Conservation (phyloP, 1,139 yeast genomes). For the Entelexis paramagnoliae region DNA sequence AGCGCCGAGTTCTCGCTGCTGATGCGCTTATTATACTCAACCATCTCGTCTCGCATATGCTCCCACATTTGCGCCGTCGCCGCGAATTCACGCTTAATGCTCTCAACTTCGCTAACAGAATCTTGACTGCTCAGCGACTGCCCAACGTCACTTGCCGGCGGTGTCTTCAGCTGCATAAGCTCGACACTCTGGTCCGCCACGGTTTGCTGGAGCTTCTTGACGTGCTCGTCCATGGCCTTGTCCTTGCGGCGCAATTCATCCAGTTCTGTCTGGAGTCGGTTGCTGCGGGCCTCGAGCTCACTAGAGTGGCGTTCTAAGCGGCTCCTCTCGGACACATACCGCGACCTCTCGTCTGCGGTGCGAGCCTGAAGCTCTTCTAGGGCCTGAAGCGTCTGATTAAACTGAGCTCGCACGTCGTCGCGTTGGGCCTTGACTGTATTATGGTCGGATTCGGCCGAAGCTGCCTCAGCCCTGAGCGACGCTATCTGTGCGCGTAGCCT, state of each 20-base stretch:
- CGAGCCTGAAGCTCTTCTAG: neutral
- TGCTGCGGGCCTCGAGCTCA: constrained; percentile 1
- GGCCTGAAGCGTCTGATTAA: neutral
- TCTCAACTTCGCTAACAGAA: neutral
- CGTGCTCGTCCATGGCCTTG: neutral
- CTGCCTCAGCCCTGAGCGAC: neutral
- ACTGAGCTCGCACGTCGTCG: neutral
- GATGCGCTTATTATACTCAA: neutral
- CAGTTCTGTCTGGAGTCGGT: neutral
- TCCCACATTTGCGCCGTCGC: neutral
- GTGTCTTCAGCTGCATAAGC: neutral
- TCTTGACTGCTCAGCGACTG: neutral
- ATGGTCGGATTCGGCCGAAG: neutral
- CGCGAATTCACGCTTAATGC: neutral
- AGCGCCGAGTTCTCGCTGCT: neutral
- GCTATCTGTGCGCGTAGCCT: neutral
- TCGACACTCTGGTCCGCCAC: neutral
- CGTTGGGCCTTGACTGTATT: neutral
- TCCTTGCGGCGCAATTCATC: constrained; percentile 2
- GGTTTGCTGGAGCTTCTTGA: neutral
- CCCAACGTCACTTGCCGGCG: neutral
- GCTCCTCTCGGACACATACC: neutral
- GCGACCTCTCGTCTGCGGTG: neutral
- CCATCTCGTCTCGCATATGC: constrained; percentile 1
- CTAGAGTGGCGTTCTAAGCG: neutral